These are phyloP conservation scores for Chlorophyllum brunneum DNA, from an alignment of 768 basidiomycete species.

Conservation along the genomic window DNA sequence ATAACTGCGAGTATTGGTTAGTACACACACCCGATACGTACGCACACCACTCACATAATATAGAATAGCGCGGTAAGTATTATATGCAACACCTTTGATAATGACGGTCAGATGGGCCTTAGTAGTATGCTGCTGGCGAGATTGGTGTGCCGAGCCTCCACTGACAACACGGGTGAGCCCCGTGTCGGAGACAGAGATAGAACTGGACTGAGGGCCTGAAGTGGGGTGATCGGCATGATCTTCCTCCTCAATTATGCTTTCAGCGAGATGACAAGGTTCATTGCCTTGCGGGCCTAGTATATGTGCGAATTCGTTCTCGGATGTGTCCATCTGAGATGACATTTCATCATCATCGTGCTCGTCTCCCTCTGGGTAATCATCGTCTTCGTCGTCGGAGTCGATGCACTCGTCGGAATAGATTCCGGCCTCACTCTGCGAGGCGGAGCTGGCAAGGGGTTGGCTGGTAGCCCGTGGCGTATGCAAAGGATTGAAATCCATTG, in stretches of 20 bases:
- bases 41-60: constrained; percentile 60
- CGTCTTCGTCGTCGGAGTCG: constrained; percentile 40
- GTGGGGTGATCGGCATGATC: neutral
- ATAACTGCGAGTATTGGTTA: constrained; percentile 47
- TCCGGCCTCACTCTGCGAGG: constrained; percentile 15
- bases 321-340: neutral
- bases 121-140: neutral
- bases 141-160: neutral
- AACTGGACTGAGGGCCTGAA: constrained; percentile 1
- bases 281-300: constrained; percentile 26
- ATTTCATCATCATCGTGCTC: constrained; percentile 23
- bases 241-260: constrained; percentile 20
- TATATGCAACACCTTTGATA: constrained; percentile 49
- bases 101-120: constrained; percentile 27
- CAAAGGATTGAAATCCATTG: constrained; percentile 15
- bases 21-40: neutral
- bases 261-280: constrained; percentile 17
- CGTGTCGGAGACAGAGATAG: neutral
- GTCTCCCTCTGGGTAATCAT: constrained; percentile 47
- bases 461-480: constrained; percentile 20
- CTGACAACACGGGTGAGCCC: neutral
- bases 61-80: constrained; percentile 45
- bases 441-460: constrained; percentile 19
- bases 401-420: constrained; percentile 19
- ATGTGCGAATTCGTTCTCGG: constrained; percentile 7